Conservation (phyloP, 352 stramenopile species). For the Phytophthora sojae region DNA sequence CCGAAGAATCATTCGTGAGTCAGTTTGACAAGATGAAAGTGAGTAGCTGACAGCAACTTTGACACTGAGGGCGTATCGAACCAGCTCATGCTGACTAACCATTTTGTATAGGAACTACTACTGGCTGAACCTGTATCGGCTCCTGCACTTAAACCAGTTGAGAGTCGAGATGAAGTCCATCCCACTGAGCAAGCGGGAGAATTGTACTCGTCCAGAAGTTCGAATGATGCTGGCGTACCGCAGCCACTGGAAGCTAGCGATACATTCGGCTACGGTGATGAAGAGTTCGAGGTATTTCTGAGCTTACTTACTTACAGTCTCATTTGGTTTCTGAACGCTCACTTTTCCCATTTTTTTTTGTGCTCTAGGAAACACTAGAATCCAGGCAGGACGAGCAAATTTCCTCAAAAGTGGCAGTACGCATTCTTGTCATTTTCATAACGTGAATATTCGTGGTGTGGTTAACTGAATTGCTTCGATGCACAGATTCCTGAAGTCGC, state of each 20-base stretch:
- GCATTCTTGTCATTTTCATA: background rate
- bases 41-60: background rate
- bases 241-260: slow-evolving; percentile 30
- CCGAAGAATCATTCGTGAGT: slow-evolving; percentile 35
- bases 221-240: background rate
- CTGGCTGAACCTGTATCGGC: slow-evolving; percentile 7
- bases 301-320: background rate
- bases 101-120: slow-evolving; percentile 11
- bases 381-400: slow-evolving; percentile 11
- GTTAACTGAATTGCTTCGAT: background rate
- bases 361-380: slow-evolving; percentile 19
- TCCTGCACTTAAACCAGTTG: background rate
- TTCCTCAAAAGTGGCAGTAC: background rate
- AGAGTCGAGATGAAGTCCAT: slow-evolving; percentile 5
- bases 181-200: background rate
- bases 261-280: slow-evolving; percentile 77
- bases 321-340: background rate
- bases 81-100: background rate
- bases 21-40: slow-evolving; percentile 58
- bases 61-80: background rate
- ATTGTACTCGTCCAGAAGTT: background rate
- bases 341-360: background rate
- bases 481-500: background rate
- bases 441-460: background rate
- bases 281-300: slow-evolving; percentile 68